Percentiles rank a stretch among this genome's conserved stretches.
These are phyloP conservation scores for Grosmannia penicillata DNA, from an alignment of 2,329 filamentous ascomycete species.

Conservation along the genomic window DNA sequence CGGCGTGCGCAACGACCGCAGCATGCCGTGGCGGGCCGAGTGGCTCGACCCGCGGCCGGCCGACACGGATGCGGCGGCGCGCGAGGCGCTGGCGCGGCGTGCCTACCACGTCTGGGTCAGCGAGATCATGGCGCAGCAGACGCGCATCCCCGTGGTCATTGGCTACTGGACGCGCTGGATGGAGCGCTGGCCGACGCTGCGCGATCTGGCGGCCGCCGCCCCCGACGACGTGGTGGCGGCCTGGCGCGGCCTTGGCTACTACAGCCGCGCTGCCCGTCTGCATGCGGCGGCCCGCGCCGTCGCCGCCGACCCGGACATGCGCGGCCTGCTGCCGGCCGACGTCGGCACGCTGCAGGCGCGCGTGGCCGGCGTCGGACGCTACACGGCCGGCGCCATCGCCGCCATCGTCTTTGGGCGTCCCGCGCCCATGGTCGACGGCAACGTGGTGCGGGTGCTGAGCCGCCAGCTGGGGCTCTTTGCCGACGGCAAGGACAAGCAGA, in stretches of 20 bases:
- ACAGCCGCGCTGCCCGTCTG: constrained; percentile 46
- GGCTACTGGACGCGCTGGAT: constrained; percentile 52
- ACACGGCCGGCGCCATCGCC: constrained; percentile 47
- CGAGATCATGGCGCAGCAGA: constrained; percentile 55
- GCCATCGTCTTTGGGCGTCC: constrained; percentile 47
- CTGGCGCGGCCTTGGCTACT: constrained; percentile 50
- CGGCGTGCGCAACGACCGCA: constrained; percentile 26
- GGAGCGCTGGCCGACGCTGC: constrained; percentile 42
- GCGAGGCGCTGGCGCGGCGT: constrained; percentile 28
- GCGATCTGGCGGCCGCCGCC: constrained; percentile 35
- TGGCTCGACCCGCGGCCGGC: constrained; percentile 32
- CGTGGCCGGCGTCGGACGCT: constrained; percentile 45
- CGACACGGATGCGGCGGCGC: background rate
- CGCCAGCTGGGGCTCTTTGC: constrained; percentile 42
- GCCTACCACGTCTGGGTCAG: constrained; percentile 54
- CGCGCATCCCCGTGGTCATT: constrained; percentile 44
- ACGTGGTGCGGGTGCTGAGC: constrained; percentile 45
- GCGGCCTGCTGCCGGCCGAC: constrained; percentile 33
- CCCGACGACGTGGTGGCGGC: constrained; percentile 41
- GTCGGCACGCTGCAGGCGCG: constrained; percentile 30
- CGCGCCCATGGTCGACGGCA: constrained; percentile 48
- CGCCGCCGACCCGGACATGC: constrained; percentile 23
- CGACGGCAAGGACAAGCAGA: constrained; percentile 37
- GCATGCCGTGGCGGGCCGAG: constrained; percentile 44
- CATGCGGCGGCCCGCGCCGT: constrained; percentile 40